Base-by-base conservation (phyloP, 1,139 yeast genomes). In the Diutina pseudorugosa region DNA sequence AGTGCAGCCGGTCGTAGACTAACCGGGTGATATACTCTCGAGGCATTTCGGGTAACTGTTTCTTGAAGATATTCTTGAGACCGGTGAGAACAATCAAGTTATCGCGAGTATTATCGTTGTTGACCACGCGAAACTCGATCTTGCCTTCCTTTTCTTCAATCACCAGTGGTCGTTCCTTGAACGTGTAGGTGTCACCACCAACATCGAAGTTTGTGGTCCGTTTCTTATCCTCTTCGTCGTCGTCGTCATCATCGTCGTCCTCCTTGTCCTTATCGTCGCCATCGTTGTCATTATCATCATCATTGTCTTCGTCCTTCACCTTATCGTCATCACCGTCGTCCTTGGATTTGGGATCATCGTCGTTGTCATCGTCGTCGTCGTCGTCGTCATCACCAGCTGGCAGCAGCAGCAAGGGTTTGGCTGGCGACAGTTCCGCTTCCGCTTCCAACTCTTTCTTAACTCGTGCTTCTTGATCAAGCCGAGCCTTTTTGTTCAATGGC, bases 11-110 rank as follows among this genome's bases (percentile, higher is more conserved):
- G 66, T 94, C 99, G 64, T 90, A 93, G 3, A 93, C 98, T 59
- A 93, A 76, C 58, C 98, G 73, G 2, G 97, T 90, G 63, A 93
- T 93, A 68, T 94, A 93, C 64, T 94, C 98, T 56, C 94, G 79
- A 40, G 99, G 99, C 99, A 93, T 93, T 66, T 93, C 93, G 3
- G 99, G 99, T 58, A 93, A 76, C 67, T 93, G 99, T 62, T 91
- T 91, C 66, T 93, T 98, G 66, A 94, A 93, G 61, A 93, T 93
- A 66, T 93, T 93, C 68, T 94, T 93, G 56, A 93, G 70, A 0
- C 99, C 99, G 0, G 98, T 93, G 59, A 93, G 72, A 50, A 94
- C 93, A 75, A 94, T 89, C 73, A 93, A 72, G 65, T 81, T 88
- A 61, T 94, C 98, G 58, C 79, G 76, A 3, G 91, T 76, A 62